phyloP scores from a whole-genome alignment of 2,329 filamentous ascomycete species.

The Plenodomus lindquistii region DNA sequence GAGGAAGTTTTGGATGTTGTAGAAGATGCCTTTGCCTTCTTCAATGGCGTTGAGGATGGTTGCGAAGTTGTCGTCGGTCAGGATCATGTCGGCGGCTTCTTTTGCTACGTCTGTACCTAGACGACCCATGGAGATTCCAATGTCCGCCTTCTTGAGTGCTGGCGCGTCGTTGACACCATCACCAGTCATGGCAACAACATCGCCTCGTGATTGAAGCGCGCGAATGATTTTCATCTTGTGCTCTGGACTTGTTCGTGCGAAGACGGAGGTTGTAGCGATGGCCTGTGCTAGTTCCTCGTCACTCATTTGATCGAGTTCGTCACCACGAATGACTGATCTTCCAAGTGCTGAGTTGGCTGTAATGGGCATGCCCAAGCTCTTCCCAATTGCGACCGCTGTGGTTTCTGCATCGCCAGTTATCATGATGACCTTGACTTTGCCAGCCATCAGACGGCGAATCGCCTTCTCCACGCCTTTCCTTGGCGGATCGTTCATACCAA shows the following conservation, averaged over 20 bases:
- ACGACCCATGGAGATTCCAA: conserved; percentile 95
- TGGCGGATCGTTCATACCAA: conserved; percentile 97
- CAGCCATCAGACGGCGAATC: conserved; percentile 86
- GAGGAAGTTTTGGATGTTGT: conserved; percentile 99
- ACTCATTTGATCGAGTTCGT: conserved; percentile 91
- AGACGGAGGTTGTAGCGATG: conserved; percentile 88
- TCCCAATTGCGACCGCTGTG: conserved; percentile 91
- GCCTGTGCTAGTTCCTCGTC: conserved; percentile 81
- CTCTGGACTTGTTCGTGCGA: conserved; percentile 93
- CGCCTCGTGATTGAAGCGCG: conserved; percentile 86
- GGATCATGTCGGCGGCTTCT: conserved; percentile 90
- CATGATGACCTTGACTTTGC: conserved; percentile 97
- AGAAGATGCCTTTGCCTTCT: conserved; percentile 98
- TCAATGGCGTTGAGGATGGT: conserved; percentile 95
- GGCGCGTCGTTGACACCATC: conserved; percentile 98
- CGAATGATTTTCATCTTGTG: conserved; percentile 97
- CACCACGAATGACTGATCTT: conserved; percentile 77
- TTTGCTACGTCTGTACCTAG: conserved; percentile 97
- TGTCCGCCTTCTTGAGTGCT: conserved; percentile 94
- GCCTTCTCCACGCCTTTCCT: conserved; percentile 86
- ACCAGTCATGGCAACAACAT: conserved; percentile 98
- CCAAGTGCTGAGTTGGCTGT: conserved; percentile 62
- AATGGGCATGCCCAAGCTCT: conserved; percentile 92
- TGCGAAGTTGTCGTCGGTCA: conserved; percentile 86
- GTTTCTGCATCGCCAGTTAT: conserved; percentile 97